Evolutionary conservation across 192 early-diverging fungal species (phyloP).

Genomic region (Entomortierella lignicola): DNA sequence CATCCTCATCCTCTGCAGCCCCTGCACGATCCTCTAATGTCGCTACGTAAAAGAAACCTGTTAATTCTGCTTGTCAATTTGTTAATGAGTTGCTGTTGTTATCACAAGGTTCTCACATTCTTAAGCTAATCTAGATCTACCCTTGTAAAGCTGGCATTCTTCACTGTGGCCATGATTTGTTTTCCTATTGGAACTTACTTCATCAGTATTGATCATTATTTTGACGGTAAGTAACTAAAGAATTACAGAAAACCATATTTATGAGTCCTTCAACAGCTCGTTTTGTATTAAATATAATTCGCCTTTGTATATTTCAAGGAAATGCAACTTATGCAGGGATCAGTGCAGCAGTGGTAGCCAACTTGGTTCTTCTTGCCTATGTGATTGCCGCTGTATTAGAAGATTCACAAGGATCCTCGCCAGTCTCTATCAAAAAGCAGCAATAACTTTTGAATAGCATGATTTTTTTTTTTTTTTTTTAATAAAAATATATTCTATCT

Average conservation of each 20-base stretch:
- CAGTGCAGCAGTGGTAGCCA: conserved; percentile 61
- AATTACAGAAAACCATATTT: too few relatives aligned
- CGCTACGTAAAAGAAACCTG: conserved; percentile 2
- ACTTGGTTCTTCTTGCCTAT: conserved; percentile 60
- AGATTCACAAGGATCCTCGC: conserved; percentile 37
- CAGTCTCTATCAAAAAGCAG: conserved; percentile 39
- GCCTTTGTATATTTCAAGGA: too few relatives aligned
- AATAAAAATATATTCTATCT: background rate
- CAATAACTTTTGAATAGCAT: too few relatives aligned
- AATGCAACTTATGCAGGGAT: conserved; percentile 66
- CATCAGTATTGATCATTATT: conserved; percentile 44
- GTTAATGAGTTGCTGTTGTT: background rate
- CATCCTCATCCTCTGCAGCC: background rate
- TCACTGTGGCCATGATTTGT: conserved; percentile 55
- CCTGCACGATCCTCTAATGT: background rate
- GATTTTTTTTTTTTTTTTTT: background rate
- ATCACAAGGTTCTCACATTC: background rate
- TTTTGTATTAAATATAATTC: too few relatives aligned
- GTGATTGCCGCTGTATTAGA: conserved; percentile 58
- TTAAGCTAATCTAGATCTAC: conserved; percentile 15
- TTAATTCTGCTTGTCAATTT: background rate
- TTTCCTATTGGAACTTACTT: conserved; percentile 59
- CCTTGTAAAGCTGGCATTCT: conserved; percentile 55
- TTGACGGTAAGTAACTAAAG: conserved; percentile 53
- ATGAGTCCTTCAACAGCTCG: too few relatives aligned